phyloP scores from a whole-genome alignment of 495 filamentous ascomycete species.

The Aspergillus campestris region DNA sequence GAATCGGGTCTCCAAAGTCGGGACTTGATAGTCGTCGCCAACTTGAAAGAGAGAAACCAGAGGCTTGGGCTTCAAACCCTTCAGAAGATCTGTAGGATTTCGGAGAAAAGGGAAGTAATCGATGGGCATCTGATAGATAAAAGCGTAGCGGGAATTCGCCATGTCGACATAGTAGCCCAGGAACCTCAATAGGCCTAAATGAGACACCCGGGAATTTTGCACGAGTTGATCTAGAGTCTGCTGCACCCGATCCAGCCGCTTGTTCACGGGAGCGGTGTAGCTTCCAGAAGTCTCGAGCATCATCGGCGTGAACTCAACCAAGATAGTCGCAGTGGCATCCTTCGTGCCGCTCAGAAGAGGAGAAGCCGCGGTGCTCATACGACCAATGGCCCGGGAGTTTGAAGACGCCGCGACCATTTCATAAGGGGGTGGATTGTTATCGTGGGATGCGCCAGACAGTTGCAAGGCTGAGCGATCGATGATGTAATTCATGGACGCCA shows the following conservation, averaged over 20 bases:
- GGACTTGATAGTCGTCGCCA: slow-evolving; percentile 38
- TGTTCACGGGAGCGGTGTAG: slow-evolving; percentile 15
- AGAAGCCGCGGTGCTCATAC: slow-evolving; percentile 34
- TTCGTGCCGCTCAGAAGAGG: slow-evolving; percentile 26
- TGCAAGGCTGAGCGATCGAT: slow-evolving; percentile 39
- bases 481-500: slow-evolving; percentile 22
- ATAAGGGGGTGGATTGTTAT: slow-evolving; percentile 39
- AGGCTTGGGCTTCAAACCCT: slow-evolving; percentile 33
- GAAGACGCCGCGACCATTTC: slow-evolving; percentile 35
- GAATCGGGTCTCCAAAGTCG: slow-evolving; percentile 71
- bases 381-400: slow-evolving; percentile 41
- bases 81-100: slow-evolving; percentile 36
- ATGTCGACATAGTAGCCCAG: slow-evolving; percentile 83
- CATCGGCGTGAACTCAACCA: slow-evolving; percentile 41
- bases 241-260: slow-evolving; percentile 33
- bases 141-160: slow-evolving; percentile 63
- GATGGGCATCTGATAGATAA: slow-evolving; percentile 76
- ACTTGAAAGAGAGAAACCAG: slow-evolving; percentile 43
- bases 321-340: slow-evolving; percentile 33
- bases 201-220: slow-evolving; percentile 46
- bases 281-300: slow-evolving; percentile 27
- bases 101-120: slow-evolving; percentile 40
- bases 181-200: slow-evolving; percentile 59
- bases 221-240: slow-evolving; percentile 36
- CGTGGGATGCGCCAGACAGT: slow-evolving; percentile 33